Conservation (phyloP, 2,329 filamentous ascomycete genomes). For the Lachnellula hyalina region DNA sequence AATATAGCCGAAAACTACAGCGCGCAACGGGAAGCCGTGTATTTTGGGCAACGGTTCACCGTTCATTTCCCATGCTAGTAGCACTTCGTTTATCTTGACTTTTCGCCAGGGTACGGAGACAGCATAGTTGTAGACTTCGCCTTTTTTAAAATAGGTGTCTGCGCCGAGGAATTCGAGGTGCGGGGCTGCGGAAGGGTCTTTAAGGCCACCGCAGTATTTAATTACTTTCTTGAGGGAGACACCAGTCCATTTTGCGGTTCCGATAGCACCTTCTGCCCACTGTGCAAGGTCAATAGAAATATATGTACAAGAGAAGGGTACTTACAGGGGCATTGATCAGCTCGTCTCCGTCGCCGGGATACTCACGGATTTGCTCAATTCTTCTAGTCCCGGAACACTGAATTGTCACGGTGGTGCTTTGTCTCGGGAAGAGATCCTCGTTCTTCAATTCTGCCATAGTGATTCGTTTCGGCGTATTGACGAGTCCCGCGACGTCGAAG, state of each 20-base stretch:
- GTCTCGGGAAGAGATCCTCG: conserved; percentile 20
- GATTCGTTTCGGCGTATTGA: conserved; percentile 17
- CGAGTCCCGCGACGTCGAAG: conserved; percentile 19
- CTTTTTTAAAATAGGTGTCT: conserved; percentile 67
- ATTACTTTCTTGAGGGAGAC: conserved; percentile 65
- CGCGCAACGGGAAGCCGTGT: conserved; percentile 60
- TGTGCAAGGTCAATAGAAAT: not conserved
- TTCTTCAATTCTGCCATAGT: conserved; percentile 18
- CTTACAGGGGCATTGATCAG: conserved; percentile 35
- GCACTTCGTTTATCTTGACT: conserved; percentile 60
- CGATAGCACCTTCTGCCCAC: conserved; percentile 64
- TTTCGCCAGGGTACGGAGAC: conserved; percentile 64
- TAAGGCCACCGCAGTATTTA: conserved; percentile 61
- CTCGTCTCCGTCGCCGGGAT: conserved; percentile 63
- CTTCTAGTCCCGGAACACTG: conserved; percentile 66
- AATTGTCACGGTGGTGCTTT: conserved; percentile 49
- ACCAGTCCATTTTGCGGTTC: conserved; percentile 58
- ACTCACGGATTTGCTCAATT: conserved; percentile 61
- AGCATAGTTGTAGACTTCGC: conserved; percentile 59
- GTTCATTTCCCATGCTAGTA: conserved; percentile 65
- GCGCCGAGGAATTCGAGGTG: conserved; percentile 66
- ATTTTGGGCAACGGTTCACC: conserved; percentile 56
- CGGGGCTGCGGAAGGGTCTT: conserved; percentile 38
- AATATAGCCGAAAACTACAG: conserved; percentile 59
- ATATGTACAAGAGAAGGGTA: not conserved